phyloP scores from a whole-genome alignment of 1,139 yeast species.

The Blastobotrys capitulatus region DNA sequence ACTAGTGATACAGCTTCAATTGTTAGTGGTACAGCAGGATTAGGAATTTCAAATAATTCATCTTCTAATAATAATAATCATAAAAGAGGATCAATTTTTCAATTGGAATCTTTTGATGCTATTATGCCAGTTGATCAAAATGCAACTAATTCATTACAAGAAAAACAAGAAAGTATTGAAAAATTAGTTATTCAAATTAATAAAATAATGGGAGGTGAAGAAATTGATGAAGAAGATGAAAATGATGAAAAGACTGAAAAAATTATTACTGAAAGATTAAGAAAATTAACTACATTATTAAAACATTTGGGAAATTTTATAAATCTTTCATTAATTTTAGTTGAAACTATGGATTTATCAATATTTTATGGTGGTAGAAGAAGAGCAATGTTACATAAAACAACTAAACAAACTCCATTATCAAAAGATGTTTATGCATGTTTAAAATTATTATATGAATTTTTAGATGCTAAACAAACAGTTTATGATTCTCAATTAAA shows the following conservation, averaged over 20 bases:
- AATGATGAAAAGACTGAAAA: no score
- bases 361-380: constrained; percentile 24
- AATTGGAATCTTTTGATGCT: constrained; percentile 13
- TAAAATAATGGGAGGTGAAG: no score
- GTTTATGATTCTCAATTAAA: constrained; percentile 59
- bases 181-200: no score
- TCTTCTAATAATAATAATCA: no score
- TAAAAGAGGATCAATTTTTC: constrained; percentile 8
- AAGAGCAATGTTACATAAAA: constrained; percentile 10
- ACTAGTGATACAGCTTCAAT: constrained; percentile 1
- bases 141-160: constrained; percentile 7
- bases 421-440: constrained; percentile 38
- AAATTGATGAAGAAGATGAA: no score
- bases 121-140: constrained; percentile 9
- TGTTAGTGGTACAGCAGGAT: neutral
- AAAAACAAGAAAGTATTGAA: no score
- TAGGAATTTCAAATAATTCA: constrained; percentile 8
- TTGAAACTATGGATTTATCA: constrained; percentile 30
- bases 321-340: constrained; percentile 21
- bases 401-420: constrained; percentile 9
- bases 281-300: constrained; percentile 19
- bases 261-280: constrained; percentile 23
- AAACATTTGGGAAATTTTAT: constrained; percentile 17
- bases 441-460: constrained; percentile 64
- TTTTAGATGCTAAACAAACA: constrained; percentile 68